These are phyloP conservation scores for Dioszegia hungarica DNA, from an alignment of 768 basidiomycete genomes.

Conservation along the genomic window DNA sequence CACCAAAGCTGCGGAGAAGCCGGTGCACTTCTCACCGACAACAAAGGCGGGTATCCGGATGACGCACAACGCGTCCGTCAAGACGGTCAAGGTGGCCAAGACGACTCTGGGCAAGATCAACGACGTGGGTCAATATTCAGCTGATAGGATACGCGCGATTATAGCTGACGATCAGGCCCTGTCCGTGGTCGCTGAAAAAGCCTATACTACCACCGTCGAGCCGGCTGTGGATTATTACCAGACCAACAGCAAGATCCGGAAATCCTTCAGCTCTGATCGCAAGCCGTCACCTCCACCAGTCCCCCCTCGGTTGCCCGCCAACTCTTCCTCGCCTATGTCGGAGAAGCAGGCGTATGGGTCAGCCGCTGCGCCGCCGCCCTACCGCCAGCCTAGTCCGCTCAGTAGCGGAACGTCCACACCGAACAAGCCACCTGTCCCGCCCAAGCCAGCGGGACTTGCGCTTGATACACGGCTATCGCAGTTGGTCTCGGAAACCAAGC, in stretches of 20 bases:
- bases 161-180: constrained; percentile 26
- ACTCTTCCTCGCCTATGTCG: neutral
- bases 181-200: constrained; percentile 29
- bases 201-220: constrained; percentile 18
- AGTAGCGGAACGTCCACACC: neutral
- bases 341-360: neutral
- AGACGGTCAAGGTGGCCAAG: constrained; percentile 63
- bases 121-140: constrained; percentile 34
- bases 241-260: neutral
- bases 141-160: neutral
- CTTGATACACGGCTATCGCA: neutral
- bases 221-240: constrained; percentile 14
- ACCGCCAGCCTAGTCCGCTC: neutral
- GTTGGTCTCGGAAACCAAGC: neutral
- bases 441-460: neutral
- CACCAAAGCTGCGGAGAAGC: constrained; percentile 56
- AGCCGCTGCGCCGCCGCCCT: constrained; percentile 8
- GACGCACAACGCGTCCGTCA: constrained; percentile 62
- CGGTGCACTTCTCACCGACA: constrained; percentile 59
- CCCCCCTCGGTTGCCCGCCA: neutral
- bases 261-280: neutral
- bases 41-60: constrained; percentile 59
- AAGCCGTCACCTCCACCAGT: neutral
- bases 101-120: constrained; percentile 63
- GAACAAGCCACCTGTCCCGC: constrained; percentile 1